These are phyloP conservation scores for Chondrus crispus DNA, from an alignment of 23 red algal species.

Conservation along the genomic window DNA sequence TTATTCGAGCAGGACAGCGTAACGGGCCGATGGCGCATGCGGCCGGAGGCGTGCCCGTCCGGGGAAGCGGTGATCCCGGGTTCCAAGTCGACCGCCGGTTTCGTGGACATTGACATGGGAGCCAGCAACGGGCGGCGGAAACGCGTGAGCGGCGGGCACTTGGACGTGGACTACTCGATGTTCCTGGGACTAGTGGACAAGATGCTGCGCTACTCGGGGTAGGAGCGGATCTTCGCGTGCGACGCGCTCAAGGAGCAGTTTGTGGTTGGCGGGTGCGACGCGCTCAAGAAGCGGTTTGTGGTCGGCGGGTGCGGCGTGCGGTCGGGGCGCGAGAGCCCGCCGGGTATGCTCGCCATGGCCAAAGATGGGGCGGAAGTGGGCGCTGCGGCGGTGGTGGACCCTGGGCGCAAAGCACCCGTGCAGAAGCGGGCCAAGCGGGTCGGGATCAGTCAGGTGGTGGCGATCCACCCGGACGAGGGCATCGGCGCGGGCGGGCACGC, in stretches of 20 bases:
- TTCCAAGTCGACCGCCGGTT: slow-evolving; percentile 14
- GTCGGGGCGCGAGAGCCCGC: slow-evolving; percentile 13
- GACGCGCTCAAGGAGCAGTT: slow-evolving; percentile 62
- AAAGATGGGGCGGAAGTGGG: background rate
- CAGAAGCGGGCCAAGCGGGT: background rate
- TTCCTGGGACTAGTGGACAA: slow-evolving; percentile 38
- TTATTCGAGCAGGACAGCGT: slow-evolving; percentile 64
- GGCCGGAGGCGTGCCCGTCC: background rate
- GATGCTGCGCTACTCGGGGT: slow-evolving; percentile 68
- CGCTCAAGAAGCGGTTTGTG: slow-evolving; percentile 51
- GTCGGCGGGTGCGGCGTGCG: background rate
- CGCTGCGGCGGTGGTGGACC: background rate
- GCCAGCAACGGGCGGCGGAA: slow-evolving; percentile 14
- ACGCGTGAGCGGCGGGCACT: slow-evolving; percentile 61
- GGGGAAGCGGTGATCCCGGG: background rate
- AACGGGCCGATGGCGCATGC: background rate
- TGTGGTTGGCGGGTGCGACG: background rate
- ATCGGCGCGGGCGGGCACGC: background rate
- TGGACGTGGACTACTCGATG: slow-evolving; percentile 40
- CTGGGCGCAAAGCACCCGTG: slow-evolving; percentile 48
- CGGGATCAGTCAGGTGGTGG: background rate
- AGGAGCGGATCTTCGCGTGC: slow-evolving; percentile 32
- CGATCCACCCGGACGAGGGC: background rate
- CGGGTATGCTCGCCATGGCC: background rate
- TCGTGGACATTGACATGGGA: slow-evolving; percentile 37